These are phyloP conservation scores for Ogataea ramenticola DNA, from an alignment of 805 yeast species.

Conservation along the genomic window DNA sequence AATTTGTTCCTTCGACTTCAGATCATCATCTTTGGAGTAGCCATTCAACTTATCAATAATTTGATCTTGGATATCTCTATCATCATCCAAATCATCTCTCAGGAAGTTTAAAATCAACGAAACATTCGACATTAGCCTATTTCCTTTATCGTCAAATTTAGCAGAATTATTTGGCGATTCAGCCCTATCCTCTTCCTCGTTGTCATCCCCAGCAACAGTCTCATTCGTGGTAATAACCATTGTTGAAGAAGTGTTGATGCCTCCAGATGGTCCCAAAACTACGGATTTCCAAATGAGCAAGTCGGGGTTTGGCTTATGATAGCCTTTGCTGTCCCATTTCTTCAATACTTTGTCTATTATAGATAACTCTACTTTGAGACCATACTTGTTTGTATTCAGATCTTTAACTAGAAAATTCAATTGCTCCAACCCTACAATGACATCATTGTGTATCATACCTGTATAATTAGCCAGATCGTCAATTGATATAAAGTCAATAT, in stretches of 20 bases:
- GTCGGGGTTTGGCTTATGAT: conserved; percentile 42
- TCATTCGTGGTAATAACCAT: conserved; percentile 23
- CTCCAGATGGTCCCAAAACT: conserved; percentile 81
- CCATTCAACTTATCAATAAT: conserved; percentile 37
- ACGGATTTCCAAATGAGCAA: conserved; percentile 74
- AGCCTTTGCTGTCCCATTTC: conserved; percentile 48
- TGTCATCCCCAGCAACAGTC: not conserved
- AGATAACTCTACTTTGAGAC: conserved; percentile 42
- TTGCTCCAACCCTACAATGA: conserved; percentile 78
- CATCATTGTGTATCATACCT: conserved; percentile 85
- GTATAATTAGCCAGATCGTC: conserved; percentile 59
- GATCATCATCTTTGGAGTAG: conserved; percentile 16
- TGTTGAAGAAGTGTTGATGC: conserved; percentile 59
- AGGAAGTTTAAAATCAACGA: conserved; percentile 52
- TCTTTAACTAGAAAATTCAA: conserved; percentile 52
- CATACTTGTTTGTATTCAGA: conserved; percentile 38
- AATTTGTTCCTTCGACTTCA: not conserved
- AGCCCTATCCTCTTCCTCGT: not conserved
- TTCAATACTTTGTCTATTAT: conserved; percentile 34
- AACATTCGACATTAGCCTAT: conserved; percentile 38
- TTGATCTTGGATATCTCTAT: conserved; percentile 51
- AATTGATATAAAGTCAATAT: conserved; percentile 36
- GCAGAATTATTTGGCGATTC: conserved; percentile 1
- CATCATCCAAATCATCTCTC: conserved; percentile 62
- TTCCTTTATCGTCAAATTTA: conserved; percentile 19